phyloP scores from a whole-genome alignment of 148 eudicot species.

The Vaccinium macrocarpon region DNA sequence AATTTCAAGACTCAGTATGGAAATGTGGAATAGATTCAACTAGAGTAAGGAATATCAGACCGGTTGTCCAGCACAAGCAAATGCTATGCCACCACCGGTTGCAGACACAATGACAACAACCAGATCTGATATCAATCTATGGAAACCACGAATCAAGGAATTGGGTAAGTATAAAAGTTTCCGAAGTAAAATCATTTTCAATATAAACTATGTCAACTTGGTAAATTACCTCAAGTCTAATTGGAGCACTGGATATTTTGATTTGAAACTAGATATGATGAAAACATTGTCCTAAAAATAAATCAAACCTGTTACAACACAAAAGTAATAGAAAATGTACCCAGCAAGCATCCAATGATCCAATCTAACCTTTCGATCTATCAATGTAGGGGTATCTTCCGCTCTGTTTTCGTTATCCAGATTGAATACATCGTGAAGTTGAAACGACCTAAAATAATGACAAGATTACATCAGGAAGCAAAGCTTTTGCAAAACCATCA shows the following conservation, averaged over 20 bases:
- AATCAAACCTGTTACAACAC: slow-evolving; percentile 9
- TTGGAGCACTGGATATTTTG: slow-evolving; percentile 86
- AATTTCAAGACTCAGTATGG: background rate
- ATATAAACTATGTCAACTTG: background rate
- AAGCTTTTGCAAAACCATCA: background rate
- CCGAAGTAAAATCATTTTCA: background rate
- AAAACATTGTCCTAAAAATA: slow-evolving; percentile 79
- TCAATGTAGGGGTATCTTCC: slow-evolving; percentile 78
- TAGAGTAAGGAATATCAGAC: slow-evolving; percentile 36
- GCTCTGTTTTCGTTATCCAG: slow-evolving; percentile 79
- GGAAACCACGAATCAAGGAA: slow-evolving; percentile 15
- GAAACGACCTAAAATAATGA: slow-evolving; percentile 52
- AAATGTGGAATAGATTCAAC: background rate
- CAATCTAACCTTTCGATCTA: slow-evolving; percentile 73
- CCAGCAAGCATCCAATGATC: background rate
- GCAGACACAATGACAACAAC: slow-evolving; percentile 93
- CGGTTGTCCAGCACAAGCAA: slow-evolving; percentile 96
- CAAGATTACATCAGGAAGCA: slow-evolving; percentile 10
- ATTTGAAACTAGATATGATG: slow-evolving; percentile 83
- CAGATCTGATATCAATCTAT: slow-evolving; percentile 86
- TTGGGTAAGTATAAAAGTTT: slow-evolving; percentile 4
- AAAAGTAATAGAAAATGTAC: background rate
- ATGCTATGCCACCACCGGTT: slow-evolving; percentile 95
- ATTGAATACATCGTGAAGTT: slow-evolving; percentile 79
- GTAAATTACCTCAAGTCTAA: slow-evolving; percentile 66